Percentiles rank a stretch among this genome's conserved stretches.
Evolutionary conservation across 768 basidiomycete species (phyloP).

Genomic region (Lentinula guzmanii): DNA sequence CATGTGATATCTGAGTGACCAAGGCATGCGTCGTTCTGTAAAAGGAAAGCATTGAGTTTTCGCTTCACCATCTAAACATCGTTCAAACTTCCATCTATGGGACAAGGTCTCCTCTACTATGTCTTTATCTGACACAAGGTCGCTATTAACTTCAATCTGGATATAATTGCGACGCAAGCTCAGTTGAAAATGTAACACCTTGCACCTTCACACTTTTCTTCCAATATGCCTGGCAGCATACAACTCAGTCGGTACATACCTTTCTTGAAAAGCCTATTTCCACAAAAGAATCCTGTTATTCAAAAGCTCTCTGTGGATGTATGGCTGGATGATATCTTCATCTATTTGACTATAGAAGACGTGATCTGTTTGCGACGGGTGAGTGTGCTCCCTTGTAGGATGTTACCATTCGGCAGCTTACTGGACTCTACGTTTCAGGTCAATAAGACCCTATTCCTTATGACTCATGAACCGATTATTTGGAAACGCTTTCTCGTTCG

Average conservation of each 20-base stretch:
- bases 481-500: conserved; percentile 59
- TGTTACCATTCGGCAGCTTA: neutral
- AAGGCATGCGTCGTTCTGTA: neutral
- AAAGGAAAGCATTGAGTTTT: neutral
- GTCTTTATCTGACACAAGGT: neutral
- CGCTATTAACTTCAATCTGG: no score
- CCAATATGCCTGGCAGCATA: neutral
- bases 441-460: conserved; percentile 49
- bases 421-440: conserved; percentile 30
- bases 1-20: neutral
- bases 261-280: neutral
- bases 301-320: conserved; percentile 33
- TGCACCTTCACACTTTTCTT: neutral
- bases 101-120: neutral
- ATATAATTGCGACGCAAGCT: neutral
- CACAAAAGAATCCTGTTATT: neutral
- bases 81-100: neutral
- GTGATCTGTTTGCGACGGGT: conserved; percentile 41
- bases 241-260: neutral
- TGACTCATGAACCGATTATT: conserved; percentile 62
- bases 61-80: neutral
- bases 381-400: conserved; percentile 7
- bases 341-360: conserved; percentile 38
- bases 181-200: neutral
- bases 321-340: conserved; percentile 37